Evolutionary conservation across 768 basidiomycete genomes (phyloP), one percentile per base, ranked within the genome.

Genomic region (Xerocomellus amylosporus): DNA sequence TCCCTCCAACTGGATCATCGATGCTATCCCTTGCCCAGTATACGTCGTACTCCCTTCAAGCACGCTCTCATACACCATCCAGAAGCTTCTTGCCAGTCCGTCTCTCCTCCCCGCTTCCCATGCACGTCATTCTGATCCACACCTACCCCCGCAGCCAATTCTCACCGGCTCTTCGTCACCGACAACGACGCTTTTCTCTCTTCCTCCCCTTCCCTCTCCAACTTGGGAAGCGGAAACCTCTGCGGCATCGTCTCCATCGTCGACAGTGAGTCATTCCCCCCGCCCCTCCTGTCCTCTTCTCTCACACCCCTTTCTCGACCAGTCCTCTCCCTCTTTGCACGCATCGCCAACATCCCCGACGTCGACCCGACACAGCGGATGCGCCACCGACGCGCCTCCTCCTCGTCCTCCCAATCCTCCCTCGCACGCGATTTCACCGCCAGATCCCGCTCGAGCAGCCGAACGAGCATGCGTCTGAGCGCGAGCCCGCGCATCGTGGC

Each of bases 41-140:
- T 93, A 90, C 67, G 88, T 87, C 46, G 86, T 91, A 20, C 75
- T 79, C 30, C 81, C 86, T 0, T 80, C 77, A 41, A 87, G 77
- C 61, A 77, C 82, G 8, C 75, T 92, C 5, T 76, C 78, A 13
- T 89, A 85, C 68, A 84, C 88, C 1, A 84, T 90, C 51, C 81
- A 91, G 70, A 93, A 92, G 66, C 75, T 92, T 9, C 79, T 93
- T 22, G 89, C 90, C 3, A 93, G 90, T 92, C 64, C 58, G 87
- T 77, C 22, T 31, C 3, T 9, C 7, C 19, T 31, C 33, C 2
- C 19, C 8, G 0, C 28, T 13, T 45, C 22, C 13, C 44, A 19
- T 22, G 53, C n/a, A 37, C 42, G 51, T 26, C 50, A 10, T 47
- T 47, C 49, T 57, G 51, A 46, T 58, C 40, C 30, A 36, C 43